Evolutionary conservation across 805 yeast species (phyloP), one percentile per base, ranked within the genome.

Genomic region (Saturnispora zaruensis): DNA sequence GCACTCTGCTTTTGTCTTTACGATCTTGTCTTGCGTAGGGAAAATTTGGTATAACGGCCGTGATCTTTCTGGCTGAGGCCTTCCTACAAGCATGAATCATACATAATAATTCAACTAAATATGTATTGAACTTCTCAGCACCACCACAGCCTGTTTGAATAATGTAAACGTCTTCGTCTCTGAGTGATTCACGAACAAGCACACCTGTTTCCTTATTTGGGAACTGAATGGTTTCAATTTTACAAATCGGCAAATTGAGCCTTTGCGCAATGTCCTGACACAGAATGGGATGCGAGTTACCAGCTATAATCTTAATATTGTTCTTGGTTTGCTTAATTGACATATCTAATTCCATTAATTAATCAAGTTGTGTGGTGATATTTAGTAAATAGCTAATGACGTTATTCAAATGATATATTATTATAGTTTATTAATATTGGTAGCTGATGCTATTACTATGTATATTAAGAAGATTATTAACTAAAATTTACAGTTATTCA

Each of bases 1-100:
- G 96, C 8, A 97, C 98, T 59, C 99, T 77, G 42, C 91, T 82
- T 66, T 91, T 91, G 67, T 91, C 98, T 67, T 91, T 91, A 67
- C 90, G 86, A 68, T 91, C 99, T 67, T 91, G 99, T 69, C 99
- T 80, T 3, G 98, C 98, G 64, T 91, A 91, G 13, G 97, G 96
- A 71, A 90, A 91, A 67, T 84, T 87, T 44, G 99, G 99, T 53
- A 93, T 79, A 49, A 91, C 95, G 0, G 96, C 96, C 0, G 97
- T 90, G 62, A 91, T 85, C 54, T 91, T 76, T 63, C 97, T 77
- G 1, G 96, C 97, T 32, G 96, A 87, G 2, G 98, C 98, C n/a
- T 90, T 81, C 61, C 84, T 84, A 69, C 97, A 89, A 14, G 98
- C 98, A 66, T 88, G 89, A 56, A 91, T 81, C 82, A 91, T 82